Evolutionary conservation across 2,329 filamentous ascomycete species (phyloP).

Genomic region (Cytospora schulzeri): DNA sequence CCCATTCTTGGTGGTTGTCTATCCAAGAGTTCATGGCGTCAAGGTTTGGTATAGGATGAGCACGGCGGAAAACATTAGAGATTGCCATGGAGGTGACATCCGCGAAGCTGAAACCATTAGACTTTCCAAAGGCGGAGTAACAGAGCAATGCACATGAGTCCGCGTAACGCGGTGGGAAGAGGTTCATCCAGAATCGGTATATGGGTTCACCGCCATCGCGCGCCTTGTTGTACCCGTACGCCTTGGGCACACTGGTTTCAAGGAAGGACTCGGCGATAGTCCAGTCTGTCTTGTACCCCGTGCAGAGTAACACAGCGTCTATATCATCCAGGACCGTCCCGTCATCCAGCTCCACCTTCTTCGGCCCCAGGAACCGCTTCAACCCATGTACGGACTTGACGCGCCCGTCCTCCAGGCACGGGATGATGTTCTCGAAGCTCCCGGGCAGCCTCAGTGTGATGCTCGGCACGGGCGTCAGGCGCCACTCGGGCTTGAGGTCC

Average conservation of each 20-base stretch:
- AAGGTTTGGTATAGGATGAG: constrained; percentile 39
- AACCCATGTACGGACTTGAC: constrained; percentile 24
- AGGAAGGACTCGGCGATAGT: constrained; percentile 9
- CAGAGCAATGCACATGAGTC: constrained; percentile 48
- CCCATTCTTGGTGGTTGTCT: constrained; percentile 38
- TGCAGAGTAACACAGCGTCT: constrained; percentile 25
- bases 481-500: constrained; percentile 35
- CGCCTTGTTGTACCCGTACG: constrained; percentile 3
- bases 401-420: constrained; percentile 34
- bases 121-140: constrained; percentile 37
- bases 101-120: constrained; percentile 41
- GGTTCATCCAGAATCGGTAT: constrained; percentile 27
- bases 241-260: constrained; percentile 24
- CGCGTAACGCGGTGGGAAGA: constrained; percentile 26
- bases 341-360: constrained; percentile 22
- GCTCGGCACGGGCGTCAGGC: constrained; percentile 29
- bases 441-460: constrained; percentile 22
- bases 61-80: constrained; percentile 47
- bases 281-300: constrained; percentile 27
- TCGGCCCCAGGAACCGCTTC: constrained; percentile 20
- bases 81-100: constrained; percentile 49
- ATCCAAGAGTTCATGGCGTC: constrained; percentile 42
- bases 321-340: constrained; percentile 23
- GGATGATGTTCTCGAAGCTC: constrained; percentile 36
- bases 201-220: constrained; percentile 12